phyloP scores from a whole-genome alignment of 768 basidiomycete species.

The Boletus rufocinnamomeus region DNA sequence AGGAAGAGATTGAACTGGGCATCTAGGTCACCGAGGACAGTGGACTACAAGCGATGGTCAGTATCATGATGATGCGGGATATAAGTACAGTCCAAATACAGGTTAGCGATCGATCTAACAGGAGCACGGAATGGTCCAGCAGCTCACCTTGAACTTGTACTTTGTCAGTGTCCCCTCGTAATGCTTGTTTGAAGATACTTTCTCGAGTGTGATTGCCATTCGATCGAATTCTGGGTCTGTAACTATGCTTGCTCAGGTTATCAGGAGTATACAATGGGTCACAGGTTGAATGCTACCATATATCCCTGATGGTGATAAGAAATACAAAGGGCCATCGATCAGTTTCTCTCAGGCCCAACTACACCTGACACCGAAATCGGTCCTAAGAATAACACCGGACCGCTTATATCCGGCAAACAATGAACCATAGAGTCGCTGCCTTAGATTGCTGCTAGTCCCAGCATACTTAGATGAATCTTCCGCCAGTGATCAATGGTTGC shows the following conservation, averaged over 20 bases:
- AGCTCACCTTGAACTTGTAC: slow-evolving; percentile 76
- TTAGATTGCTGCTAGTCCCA: not conserved
- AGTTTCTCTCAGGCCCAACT: slow-evolving; percentile 1
- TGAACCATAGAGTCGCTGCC: not conserved
- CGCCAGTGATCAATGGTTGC: not conserved
- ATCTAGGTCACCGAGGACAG: slow-evolving; percentile 63
- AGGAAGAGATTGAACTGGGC: slow-evolving; percentile 90
- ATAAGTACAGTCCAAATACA: not conserved
- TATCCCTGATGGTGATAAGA: slow-evolving; percentile 5
- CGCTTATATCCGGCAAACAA: not conserved
- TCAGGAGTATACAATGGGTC: not conserved
- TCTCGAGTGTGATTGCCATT: slow-evolving; percentile 49
- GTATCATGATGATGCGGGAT: not conserved
- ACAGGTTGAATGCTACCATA: not conserved
- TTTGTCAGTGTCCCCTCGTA: slow-evolving; percentile 83
- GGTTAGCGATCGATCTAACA: not conserved
- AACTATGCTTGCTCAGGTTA: not conserved
- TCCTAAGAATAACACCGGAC: slow-evolving; percentile 11
- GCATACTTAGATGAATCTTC: not conserved
- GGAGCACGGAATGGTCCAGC: not conserved
- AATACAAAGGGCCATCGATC: not conserved
- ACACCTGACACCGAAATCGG: not conserved
- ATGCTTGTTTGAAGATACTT: slow-evolving; percentile 73
- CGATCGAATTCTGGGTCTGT: not conserved
- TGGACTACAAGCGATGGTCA: slow-evolving; percentile 52